These are phyloP conservation scores for Magnolia changhungtana DNA, from an alignment of 164 flowering plant species.

Conservation along the genomic window DNA sequence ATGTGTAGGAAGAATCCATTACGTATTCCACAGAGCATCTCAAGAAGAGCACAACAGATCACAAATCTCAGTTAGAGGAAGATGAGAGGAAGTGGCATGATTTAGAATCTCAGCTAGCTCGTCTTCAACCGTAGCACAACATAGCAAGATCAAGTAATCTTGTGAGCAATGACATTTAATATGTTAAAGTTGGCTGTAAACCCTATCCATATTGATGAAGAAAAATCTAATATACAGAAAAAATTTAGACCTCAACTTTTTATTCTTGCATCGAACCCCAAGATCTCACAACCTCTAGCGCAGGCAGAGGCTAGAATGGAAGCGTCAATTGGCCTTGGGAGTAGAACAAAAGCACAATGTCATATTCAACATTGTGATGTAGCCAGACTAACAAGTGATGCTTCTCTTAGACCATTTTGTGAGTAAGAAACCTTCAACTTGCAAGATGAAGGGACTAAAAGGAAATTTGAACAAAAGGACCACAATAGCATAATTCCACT, in stretches of 20 bases:
- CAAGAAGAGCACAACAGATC: slow-evolving; percentile 47
- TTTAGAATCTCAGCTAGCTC: slow-evolving; percentile 55
- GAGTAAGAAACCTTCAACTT: slow-evolving; percentile 28
- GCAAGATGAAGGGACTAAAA: slow-evolving; percentile 48
- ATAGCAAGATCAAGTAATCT: slow-evolving; percentile 22
- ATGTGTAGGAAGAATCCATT: slow-evolving; percentile 46
- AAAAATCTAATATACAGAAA: slow-evolving; percentile 23
- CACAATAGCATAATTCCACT: slow-evolving; percentile 62
- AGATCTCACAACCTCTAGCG: slow-evolving; percentile 32
- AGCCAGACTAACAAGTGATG: slow-evolving; percentile 32
- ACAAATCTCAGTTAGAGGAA: slow-evolving; percentile 65
- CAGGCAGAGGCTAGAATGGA: slow-evolving; percentile 25
- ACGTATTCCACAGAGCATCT: slow-evolving; percentile 66
- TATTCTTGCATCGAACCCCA: slow-evolving; percentile 49
- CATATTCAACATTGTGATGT: slow-evolving; percentile 12
- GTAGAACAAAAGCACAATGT: slow-evolving; percentile 21
- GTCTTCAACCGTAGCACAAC: slow-evolving; percentile 36
- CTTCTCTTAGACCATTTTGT: slow-evolving; percentile 22
- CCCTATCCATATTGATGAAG: slow-evolving; percentile 17
- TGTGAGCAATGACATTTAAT: slow-evolving; percentile 19
- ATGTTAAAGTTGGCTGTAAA: slow-evolving; percentile 29
- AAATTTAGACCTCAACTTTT: slow-evolving; percentile 50
- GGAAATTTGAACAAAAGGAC: slow-evolving; percentile 69
- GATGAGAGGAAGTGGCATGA: slow-evolving; percentile 60
- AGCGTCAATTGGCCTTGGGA: slow-evolving; percentile 28